Base-by-base conservation (phyloP, 2,329 filamentous ascomycete genomes). In the Penicillium crustosum region DNA sequence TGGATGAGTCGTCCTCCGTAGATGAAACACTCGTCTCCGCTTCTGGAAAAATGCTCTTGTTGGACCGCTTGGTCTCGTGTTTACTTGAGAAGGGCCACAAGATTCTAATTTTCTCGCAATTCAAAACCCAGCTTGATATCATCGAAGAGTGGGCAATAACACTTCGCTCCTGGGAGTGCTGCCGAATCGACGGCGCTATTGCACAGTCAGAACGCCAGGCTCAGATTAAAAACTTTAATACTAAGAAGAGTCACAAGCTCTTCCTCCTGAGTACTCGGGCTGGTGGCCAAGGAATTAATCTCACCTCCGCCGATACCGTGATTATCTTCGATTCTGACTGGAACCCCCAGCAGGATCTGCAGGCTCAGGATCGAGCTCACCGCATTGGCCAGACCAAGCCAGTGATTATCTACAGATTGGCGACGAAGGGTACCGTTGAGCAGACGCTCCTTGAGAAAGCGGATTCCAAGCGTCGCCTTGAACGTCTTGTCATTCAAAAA, bases 311-410 rank as follows among this genome's bases (percentile, higher is more conserved):
- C 0, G 93, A 97, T 66, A 97, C 93, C 0, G 93, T 97, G 12
- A 89, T 97, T 45, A 81, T 97, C 0, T 97, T 94, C 66, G 93
- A 97, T 73, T 86, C 82, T 10, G 86, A 96, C 68, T 97, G 93
- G 87, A 99, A 99, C 67, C 94, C 94, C 0, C 94, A 99, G 72
- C 93, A 97, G 70, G 94, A 99, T 73, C 81, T 99, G 0, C 94
- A 99, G 71, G 94, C 94, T 0, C 94, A 97, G 75, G 94, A 99
- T 70, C 90, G 94, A 6, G 92, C 91, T 0, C 94, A 99, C 71
- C 86, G 94, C 13, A 97, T 99, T 61, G 94, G 94, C 0, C 94
- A 99, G 73, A 96, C 88, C 0, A 84, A 88, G 2, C 94, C 94
- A 0, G 94, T 99, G 1, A 86, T 99, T 21, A 89, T 99, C 0